Evolutionary conservation across 1,139 yeast genomes (phyloP).

Genomic region (Nakaseomyces kungkrabaensis): DNA sequence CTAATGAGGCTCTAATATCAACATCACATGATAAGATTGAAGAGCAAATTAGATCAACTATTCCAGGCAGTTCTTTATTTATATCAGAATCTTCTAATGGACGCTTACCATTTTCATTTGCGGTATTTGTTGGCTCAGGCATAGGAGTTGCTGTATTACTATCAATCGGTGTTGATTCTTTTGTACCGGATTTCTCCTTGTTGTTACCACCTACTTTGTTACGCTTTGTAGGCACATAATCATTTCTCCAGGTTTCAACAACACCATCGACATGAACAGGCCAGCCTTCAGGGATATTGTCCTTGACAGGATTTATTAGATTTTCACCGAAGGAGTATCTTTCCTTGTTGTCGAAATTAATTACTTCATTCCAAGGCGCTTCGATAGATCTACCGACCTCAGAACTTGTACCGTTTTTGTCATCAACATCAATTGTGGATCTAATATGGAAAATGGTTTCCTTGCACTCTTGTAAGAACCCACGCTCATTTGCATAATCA

Average conservation of each 20-base stretch:
- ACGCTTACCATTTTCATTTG: constrained; percentile 28
- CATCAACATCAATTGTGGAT: constrained; percentile 16
- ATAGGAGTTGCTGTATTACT: not conserved
- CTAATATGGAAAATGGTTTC: constrained; percentile 46
- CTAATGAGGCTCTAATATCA: constrained; percentile 81
- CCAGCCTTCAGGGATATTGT: constrained; percentile 35
- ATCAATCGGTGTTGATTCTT: constrained; percentile 23
- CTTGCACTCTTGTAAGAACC: constrained; percentile 50
- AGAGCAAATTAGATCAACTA: constrained; percentile 60
- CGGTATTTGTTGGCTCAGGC: constrained; percentile 6
- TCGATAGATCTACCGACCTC: constrained; percentile 50
- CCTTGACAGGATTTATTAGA: constrained; percentile 48
- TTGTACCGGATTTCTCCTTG: constrained; percentile 21
- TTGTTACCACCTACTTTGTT: constrained; percentile 28
- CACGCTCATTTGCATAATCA: constrained; percentile 24
- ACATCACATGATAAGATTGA: constrained; percentile 70
- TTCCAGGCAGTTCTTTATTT: constrained; percentile 35
- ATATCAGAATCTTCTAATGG: constrained; percentile 12
- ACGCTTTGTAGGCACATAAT: constrained; percentile 66
- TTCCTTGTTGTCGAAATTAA: constrained; percentile 45
- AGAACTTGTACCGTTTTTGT: constrained; percentile 17
- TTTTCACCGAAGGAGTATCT: constrained; percentile 66
- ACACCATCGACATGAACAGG: constrained; percentile 24
- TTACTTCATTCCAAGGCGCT: constrained; percentile 60
- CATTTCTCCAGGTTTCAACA: constrained; percentile 35